Base-by-base conservation (phyloP, 2,329 filamentous ascomycete species). In the Aspergillus amoenus region DNA sequence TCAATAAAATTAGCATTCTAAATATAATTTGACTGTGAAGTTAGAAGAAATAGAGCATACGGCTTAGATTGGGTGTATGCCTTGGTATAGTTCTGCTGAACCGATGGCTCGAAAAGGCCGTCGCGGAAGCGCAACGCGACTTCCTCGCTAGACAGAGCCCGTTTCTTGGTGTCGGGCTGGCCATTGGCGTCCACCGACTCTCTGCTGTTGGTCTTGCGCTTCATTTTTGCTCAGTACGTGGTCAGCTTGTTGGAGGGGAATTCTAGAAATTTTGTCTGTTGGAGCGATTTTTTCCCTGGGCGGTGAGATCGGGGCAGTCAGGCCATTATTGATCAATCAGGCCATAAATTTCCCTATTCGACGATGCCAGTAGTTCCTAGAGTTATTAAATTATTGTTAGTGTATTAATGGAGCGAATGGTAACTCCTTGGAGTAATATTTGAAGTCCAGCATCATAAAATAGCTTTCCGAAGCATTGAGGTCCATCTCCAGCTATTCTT, bases 11-110 rank as follows among this genome's bases (percentile, higher is more conserved):
- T 24, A 62, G 56, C 34, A 53, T 48, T 21, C 17, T 17, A 17
- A 7, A 30, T 30, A 17, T 21, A 21, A 34, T 3, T 4, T 15
- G 34, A 13, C 22, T 17, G n/a, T 34, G 37, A 17, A 46, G 1
- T 12, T 17, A 47, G 5, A 3, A 18, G 15, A 44, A 34, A 46
- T 21, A n/a, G 7, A 42, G 70, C 76, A 50, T 71, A 79, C 73
- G 78, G 78, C 17, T 64, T 65, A 40, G 78, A 80, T 42, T 70
- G 61, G 22, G 73, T 66, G 64, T 81, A 80, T 61, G 65, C 63
- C 45, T 73, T 66, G 57, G 73, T 77, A 64, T 79, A 80, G 54
- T 75, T 72, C 64, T 76, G 67, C 44, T 75, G 67, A 52, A 73
- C 73, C 47, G 70, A 58, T 45, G 66, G 48, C 24, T 78, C 74